These are phyloP conservation scores for Sugiyamaella boreocaroliniensis DNA, from an alignment of 805 yeast species.

Conservation along the genomic window DNA sequence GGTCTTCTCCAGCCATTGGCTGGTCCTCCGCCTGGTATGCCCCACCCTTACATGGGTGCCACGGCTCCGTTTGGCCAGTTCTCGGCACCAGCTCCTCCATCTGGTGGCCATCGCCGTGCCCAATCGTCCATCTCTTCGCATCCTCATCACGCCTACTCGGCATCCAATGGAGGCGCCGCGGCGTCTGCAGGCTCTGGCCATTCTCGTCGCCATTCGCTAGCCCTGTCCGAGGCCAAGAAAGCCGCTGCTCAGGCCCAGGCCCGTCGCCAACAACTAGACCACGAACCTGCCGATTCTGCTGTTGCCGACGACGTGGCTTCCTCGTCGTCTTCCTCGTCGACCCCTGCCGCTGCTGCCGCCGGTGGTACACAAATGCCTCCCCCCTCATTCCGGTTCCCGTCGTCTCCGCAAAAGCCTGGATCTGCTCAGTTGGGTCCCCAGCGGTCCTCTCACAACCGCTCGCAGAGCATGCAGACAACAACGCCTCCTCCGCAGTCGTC, in stretches of 20 bases:
- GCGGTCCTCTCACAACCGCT: constrained; percentile 11
- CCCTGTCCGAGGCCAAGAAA: constrained; percentile 83
- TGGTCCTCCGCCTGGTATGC: constrained; percentile 8
- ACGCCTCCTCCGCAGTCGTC: constrained; percentile 23
- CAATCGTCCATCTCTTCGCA: constrained; percentile 25
- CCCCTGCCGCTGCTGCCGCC: constrained; percentile 5
- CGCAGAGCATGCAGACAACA: constrained; percentile 25
- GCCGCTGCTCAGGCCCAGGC: constrained; percentile 93
- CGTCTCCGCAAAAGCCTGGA: constrained; percentile 11
- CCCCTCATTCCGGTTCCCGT: constrained; percentile 7
- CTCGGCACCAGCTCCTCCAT: constrained; percentile 17
- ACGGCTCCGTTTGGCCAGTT: constrained; percentile 24
- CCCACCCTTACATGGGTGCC: constrained; percentile 17
- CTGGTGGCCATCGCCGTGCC: constrained; percentile 30
- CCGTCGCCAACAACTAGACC: constrained; percentile 35
- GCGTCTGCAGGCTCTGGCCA: constrained; percentile 49
- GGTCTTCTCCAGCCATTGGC: constrained; percentile 21
- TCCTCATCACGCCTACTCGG: constrained; percentile 7
- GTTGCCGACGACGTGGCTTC: background rate
- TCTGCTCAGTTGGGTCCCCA: constrained; percentile 8
- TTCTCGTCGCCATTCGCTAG: constrained; percentile 84
- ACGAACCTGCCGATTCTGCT: background rate
- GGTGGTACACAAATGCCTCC: constrained; percentile 2
- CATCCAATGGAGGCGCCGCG: constrained; percentile 10
- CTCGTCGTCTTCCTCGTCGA: background rate